These are phyloP conservation scores for Penicillium hordei DNA, from an alignment of 2,329 filamentous ascomycete genomes.

Conservation along the genomic window DNA sequence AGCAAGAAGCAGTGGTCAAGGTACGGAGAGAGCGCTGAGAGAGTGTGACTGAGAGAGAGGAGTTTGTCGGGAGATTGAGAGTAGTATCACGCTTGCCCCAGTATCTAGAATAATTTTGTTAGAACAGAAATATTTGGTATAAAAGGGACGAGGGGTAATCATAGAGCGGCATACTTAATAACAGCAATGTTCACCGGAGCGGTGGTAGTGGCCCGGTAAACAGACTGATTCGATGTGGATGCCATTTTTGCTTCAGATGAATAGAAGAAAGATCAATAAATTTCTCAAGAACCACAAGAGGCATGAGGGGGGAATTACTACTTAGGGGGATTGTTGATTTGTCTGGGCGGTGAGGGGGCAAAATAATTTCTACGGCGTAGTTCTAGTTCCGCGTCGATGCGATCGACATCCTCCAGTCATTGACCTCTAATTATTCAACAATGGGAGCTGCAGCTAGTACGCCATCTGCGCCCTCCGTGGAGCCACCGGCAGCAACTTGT, in stretches of 20 bases:
- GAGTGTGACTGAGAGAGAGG: slow-evolving; percentile 93
- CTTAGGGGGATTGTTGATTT: slow-evolving; percentile 16
- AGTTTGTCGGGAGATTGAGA: slow-evolving; percentile 96
- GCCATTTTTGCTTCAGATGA: slow-evolving; percentile 30
- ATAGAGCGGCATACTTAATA: slow-evolving; percentile 68
- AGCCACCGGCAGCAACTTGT: slow-evolving; percentile 54
- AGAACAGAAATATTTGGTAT: slow-evolving; percentile 10
- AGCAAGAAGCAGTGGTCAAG: slow-evolving; percentile 92
- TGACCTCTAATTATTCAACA: slow-evolving; percentile 14
- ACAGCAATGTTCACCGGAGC: slow-evolving; percentile 98
- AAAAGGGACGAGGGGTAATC: slow-evolving; percentile 19
- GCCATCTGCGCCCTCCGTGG: slow-evolving; percentile 29
- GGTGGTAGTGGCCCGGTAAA: slow-evolving; percentile 92
- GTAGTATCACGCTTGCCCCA: slow-evolving; percentile 96
- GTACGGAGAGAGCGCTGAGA: slow-evolving; percentile 92
- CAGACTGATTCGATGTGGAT: slow-evolving; percentile 41
- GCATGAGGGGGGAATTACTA: slow-evolving; percentile 17
- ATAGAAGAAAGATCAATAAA: not conserved
- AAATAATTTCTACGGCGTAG: slow-evolving; percentile 21
- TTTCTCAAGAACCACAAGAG: slow-evolving; percentile 7
- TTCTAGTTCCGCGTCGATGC: slow-evolving; percentile 10
- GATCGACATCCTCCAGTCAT: slow-evolving; percentile 20
- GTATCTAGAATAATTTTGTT: slow-evolving; percentile 55
- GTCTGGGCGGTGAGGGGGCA: slow-evolving; percentile 23
- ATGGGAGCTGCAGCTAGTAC: slow-evolving; percentile 45